Conservation (phyloP, 371 early-diverging fungal species). For the Dinochytrium kinnereticum region DNA sequence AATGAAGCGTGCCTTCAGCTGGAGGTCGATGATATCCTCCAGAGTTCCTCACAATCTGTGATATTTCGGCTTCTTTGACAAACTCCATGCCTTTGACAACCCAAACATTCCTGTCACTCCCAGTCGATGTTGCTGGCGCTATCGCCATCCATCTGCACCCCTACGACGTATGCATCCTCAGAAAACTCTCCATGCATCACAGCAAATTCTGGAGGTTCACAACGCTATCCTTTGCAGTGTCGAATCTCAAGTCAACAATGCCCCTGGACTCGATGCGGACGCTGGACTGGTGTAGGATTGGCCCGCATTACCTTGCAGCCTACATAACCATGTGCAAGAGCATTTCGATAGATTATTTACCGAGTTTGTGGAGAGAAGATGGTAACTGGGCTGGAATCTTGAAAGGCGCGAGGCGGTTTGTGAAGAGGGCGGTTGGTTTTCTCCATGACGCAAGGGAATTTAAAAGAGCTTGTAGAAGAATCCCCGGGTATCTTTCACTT, state of each 20-base stretch:
- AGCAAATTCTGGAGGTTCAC: not conserved
- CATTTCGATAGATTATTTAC: not conserved
- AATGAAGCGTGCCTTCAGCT: too few species aligned
- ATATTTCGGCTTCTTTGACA: too few species aligned
- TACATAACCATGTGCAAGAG: not conserved
- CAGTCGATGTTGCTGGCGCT: not conserved
- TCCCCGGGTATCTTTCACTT: not conserved
- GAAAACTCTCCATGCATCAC: not conserved
- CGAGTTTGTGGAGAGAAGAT: not conserved
- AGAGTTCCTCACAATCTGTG: too few species aligned
- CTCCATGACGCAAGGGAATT: not conserved
- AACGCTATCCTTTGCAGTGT: not conserved
- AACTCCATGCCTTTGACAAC: too few species aligned
- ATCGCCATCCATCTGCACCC: not conserved
- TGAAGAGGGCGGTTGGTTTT: not conserved
- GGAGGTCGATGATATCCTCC: too few species aligned
- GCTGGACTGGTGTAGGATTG: not conserved
- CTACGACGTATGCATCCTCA: not conserved
- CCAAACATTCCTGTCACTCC: too few species aligned
- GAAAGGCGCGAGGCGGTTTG: not conserved
- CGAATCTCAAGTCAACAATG: not conserved
- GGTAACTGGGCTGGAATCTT: not conserved
- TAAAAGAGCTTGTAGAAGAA: not conserved
- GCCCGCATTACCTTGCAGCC: not conserved
- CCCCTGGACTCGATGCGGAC: not conserved